phyloP scores from a whole-genome alignment of 805 yeast species.

The Candida insectorum region DNA sequence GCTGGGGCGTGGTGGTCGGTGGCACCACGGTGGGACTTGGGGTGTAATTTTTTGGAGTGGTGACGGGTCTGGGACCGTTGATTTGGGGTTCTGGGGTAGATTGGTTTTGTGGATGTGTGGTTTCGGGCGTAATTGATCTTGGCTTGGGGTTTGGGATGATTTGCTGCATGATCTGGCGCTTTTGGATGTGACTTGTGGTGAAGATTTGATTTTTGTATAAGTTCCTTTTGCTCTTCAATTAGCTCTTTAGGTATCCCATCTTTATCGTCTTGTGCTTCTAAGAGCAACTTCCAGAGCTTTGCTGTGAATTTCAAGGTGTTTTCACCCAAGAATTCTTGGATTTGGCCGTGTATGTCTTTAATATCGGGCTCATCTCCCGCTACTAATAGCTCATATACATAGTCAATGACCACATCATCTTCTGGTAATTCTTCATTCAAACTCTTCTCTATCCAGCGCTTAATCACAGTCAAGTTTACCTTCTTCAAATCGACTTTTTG shows the following conservation, averaged over 20 bases:
- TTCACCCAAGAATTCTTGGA: conserved; percentile 44
- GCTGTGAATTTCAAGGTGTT: conserved; percentile 38
- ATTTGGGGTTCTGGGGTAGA: too few species aligned
- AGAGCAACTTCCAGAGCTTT: conserved; percentile 42
- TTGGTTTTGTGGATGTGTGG: too few species aligned
- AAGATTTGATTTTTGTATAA: too few species aligned
- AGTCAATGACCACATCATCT: conserved; percentile 49
- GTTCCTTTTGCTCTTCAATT: neutral
- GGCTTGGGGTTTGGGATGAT: too few species aligned
- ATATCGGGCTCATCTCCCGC: conserved; percentile 35
- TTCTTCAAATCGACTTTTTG: conserved; percentile 32
- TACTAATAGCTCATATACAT: conserved; percentile 39
- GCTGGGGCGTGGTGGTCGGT: too few species aligned
- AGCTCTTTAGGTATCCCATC: conserved; percentile 42
- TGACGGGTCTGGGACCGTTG: too few species aligned
- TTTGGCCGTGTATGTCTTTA: conserved; percentile 38
- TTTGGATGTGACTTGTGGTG: too few species aligned
- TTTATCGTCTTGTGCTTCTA: conserved; percentile 40
- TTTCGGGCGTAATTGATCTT: too few species aligned
- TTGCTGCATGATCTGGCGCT: too few species aligned
- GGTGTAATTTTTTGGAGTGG: too few species aligned
- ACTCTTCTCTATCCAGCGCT: conserved; percentile 38
- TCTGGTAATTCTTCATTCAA: conserved; percentile 41
- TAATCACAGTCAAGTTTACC: conserved; percentile 37
- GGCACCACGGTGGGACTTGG: too few species aligned